Evolutionary conservation across 2,329 filamentous ascomycete species (phyloP).

Genomic region (Polychaeton citri): DNA sequence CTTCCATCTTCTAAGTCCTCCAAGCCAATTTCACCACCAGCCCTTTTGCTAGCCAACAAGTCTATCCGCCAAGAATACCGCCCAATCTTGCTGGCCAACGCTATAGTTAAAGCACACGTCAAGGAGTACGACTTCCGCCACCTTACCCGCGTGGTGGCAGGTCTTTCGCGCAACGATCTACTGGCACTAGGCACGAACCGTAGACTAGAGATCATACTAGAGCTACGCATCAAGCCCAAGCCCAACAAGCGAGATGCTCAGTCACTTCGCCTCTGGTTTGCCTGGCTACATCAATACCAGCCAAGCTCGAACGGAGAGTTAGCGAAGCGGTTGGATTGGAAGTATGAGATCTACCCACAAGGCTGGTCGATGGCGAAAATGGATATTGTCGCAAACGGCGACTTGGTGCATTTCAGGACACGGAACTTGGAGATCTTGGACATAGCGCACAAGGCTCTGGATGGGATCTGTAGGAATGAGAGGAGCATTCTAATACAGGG

Average conservation of each 20-base stretch:
- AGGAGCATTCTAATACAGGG: not conserved
- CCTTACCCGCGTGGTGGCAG: not conserved
- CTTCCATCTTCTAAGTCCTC: not conserved
- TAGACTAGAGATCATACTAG: not conserved
- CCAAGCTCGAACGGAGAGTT: not conserved
- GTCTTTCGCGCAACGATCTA: not conserved
- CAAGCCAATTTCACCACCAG: not conserved
- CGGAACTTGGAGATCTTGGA: not conserved
- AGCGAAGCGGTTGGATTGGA: not conserved
- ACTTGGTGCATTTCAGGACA: not conserved
- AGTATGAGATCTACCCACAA: not conserved
- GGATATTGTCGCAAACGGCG: not conserved
- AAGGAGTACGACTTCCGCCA: not conserved
- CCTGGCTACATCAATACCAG: not conserved
- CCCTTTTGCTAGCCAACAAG: not conserved
- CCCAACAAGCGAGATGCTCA: not conserved
- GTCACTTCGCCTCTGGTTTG: not conserved
- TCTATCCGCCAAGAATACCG: not conserved
- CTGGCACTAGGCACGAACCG: not conserved
- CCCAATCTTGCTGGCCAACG: not conserved
- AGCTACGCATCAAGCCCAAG: not conserved
- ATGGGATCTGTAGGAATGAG: not conserved
- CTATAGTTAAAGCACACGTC: not conserved
- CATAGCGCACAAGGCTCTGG: not conserved
- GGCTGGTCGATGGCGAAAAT: not conserved